Conservation (phyloP, 2,329 filamentous ascomycete species). For the Colletotrichum musicola region DNA sequence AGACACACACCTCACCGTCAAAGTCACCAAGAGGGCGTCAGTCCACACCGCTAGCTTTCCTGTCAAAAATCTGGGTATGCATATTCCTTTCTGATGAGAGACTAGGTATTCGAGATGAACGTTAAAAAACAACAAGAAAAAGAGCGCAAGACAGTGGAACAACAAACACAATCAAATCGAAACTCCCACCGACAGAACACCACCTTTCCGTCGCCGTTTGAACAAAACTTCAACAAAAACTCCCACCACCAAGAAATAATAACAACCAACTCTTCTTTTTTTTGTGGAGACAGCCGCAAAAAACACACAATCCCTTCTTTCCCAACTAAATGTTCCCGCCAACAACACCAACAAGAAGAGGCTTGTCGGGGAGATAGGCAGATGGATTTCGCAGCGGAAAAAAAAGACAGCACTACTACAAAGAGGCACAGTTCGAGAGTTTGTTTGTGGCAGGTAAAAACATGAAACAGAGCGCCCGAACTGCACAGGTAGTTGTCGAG, state of each 20-base stretch:
- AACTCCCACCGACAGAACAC: conserved; percentile 38
- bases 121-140: background rate
- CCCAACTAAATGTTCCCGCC: conserved; percentile 42
- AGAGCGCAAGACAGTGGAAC: background rate
- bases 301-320: conserved; percentile 28
- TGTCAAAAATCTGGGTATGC: conserved; percentile 35
- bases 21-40: too few relatives aligned
- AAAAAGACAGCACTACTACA: background rate
- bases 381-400: background rate
- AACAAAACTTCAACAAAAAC: background rate
- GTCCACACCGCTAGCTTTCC: too few relatives aligned
- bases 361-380: background rate
- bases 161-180: too few relatives aligned
- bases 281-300: conserved; percentile 4
- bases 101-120: conserved; percentile 38
- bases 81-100: conserved; percentile 36
- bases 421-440: conserved; percentile 1
- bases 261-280: conserved; percentile 30
- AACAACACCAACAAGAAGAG: conserved; percentile 26
- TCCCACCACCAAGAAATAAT: conserved; percentile 41
- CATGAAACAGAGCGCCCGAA: conserved; percentile 36
- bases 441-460: background rate
- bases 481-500: conserved; percentile 26
- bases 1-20: background rate
- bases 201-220: conserved; percentile 32